Evolutionary conservation across 108 stramenopile species (phyloP).

Genomic region (Stephanodiscus triporus): DNA sequence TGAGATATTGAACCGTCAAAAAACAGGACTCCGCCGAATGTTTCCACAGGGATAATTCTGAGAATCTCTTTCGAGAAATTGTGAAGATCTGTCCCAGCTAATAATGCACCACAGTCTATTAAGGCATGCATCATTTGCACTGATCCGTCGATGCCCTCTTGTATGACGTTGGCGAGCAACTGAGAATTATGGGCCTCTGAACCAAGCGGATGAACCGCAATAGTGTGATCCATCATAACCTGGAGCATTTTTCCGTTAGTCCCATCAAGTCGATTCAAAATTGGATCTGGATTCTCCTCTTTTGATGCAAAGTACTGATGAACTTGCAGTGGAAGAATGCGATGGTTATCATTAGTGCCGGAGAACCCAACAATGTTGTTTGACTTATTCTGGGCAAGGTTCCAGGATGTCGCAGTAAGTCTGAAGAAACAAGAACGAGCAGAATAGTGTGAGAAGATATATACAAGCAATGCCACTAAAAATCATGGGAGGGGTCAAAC

Average conservation of each 20-base stretch:
- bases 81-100: conserved; percentile 32
- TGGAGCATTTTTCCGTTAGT: conserved; percentile 65
- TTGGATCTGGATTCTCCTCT: conserved; percentile 7
- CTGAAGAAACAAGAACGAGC: conserved; percentile 15
- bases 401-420: conserved; percentile 51
- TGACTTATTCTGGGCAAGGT: conserved; percentile 45
- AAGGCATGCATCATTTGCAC: conserved; percentile 35
- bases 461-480: neutral
- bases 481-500: neutral
- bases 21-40: conserved; percentile 35
- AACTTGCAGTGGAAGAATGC: conserved; percentile 54
- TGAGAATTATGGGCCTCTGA: neutral
- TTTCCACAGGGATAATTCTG: neutral
- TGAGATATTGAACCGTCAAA: conserved; percentile 27
- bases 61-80: conserved; percentile 38
- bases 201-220: neutral
- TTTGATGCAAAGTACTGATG: conserved; percentile 36
- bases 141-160: conserved; percentile 1
- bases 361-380: conserved; percentile 48
- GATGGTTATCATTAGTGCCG: conserved; percentile 53
- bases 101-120: conserved; percentile 57
- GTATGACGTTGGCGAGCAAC: conserved; percentile 1
- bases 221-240: conserved; percentile 32
- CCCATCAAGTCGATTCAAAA: conserved; percentile 21
- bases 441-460: neutral